phyloP scores from a whole-genome alignment of 192 early-diverging fungal species.

The Entomortierella lignicola region DNA sequence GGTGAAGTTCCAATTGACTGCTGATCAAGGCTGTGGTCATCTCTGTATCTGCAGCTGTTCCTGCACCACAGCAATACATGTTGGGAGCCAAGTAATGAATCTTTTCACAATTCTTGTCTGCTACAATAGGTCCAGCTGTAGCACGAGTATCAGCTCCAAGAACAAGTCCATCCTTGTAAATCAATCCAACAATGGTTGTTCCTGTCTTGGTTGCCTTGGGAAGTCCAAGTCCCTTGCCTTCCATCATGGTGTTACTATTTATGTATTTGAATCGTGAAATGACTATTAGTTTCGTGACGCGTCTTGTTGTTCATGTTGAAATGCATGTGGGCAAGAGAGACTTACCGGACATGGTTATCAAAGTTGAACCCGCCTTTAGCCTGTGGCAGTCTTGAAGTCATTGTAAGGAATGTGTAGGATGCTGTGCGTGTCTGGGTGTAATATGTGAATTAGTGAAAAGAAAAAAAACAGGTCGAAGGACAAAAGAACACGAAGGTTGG shows the following conservation, averaged over 20 bases:
- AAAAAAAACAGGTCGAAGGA: not conserved
- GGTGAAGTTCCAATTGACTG: conserved; percentile 94
- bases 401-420: not conserved
- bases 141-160: conserved; percentile 98
- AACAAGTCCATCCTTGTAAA: conserved; percentile 94
- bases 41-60: conserved; percentile 99
- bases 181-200: conserved; percentile 95
- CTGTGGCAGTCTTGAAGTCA: conserved; percentile 63
- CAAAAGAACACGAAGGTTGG: too few species aligned
- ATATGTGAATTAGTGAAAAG: not conserved
- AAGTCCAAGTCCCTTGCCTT: conserved; percentile 78
- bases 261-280: not conserved
- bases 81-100: conserved; percentile 98
- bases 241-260: conserved; percentile 84
- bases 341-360: conserved; percentile 85
- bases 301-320: conserved; percentile 7
- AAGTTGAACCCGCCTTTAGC: conserved; percentile 85
- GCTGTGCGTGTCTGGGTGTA: not conserved
- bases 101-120: conserved; percentile 99
- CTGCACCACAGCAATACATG: conserved; percentile 98
- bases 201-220: conserved; percentile 94
- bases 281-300: conserved; percentile 11
- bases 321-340: not conserved
- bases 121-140: conserved; percentile 94
- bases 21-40: conserved; percentile 93